Base-by-base conservation (phyloP, 176 grass and related monocot genomes). In the Triticum turgidum region DNA sequence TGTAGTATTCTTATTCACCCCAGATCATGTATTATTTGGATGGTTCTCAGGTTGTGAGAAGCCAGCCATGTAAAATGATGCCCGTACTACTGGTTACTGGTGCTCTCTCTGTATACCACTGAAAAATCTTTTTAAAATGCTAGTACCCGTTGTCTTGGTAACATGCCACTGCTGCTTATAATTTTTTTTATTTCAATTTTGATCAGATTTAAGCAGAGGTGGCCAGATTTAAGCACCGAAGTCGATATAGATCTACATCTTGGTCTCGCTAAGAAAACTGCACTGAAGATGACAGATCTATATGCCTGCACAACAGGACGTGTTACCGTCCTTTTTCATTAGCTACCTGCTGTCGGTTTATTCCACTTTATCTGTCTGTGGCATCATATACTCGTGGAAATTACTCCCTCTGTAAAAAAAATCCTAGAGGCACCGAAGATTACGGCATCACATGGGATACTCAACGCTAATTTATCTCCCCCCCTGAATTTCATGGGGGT, bases 201-300 rank as follows among this genome's bases (percentile, higher is more conserved):
- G 33, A 77, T 9, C 5, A 87, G 74, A 90, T 87, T 63, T 73
- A 32, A 42, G 13, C 66, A 35, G 80, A 27, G 73, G 44, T 90
- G 83, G 65, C 79, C 54, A 83, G 54, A n/a, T 42, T 38, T 86
- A 83, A 54, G 34, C 22, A 30, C 65, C 35, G n/a, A 58, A 17
- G 54, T 58, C 18, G 4, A 11, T 24, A 10, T 3, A 25, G 38
- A 73, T 73, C 39, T 73, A 25, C 39, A 73, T 73, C 21, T 18
- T 54, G 0, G 51, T 54, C 51, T 41, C 20, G 20, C 69, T 24
- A 44, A 25, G 17, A 58, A 54, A 49, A 86, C 63, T 82, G 33
- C 59, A 17, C 79, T 68, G 56, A 65, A 72, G 10, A 33, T 33
- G 84, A 87, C 89, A 83, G 75, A 90, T 80, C 84, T 65, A 10